Conservation (phyloP, 345 rosid species). For the Murraya paniculata region DNA sequence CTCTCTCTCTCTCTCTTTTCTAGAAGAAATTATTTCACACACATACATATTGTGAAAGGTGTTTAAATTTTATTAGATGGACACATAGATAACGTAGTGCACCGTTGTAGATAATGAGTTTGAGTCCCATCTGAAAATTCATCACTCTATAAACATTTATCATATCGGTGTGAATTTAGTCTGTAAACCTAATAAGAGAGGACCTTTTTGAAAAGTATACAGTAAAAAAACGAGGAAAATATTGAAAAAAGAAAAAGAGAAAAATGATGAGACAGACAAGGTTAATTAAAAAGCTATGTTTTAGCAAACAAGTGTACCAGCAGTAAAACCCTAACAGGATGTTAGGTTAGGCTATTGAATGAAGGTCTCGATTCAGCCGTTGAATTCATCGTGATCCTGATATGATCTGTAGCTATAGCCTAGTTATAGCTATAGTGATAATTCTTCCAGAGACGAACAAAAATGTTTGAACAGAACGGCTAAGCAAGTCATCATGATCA, state of each 20-base stretch:
- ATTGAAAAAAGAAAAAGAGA: too few species aligned
- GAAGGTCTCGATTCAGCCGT: not conserved
- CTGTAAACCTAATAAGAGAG: too few species aligned
- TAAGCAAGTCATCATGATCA: not conserved
- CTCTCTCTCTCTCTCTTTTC: too few species aligned
- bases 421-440: not conserved
- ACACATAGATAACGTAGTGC: not conserved
- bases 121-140: too few species aligned
- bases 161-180: too few species aligned
- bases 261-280: not conserved
- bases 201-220: not conserved
- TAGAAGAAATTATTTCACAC: too few species aligned
- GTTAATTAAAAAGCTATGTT: not conserved
- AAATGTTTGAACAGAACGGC: not conserved
- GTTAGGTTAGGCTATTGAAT: constrained; percentile 12
- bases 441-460: not conserved
- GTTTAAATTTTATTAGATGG: not conserved
- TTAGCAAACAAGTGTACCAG: not conserved
- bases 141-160: too few species aligned
- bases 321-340: not conserved
- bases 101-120: too few species aligned
- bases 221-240: not conserved
- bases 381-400: too few species aligned
- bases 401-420: not conserved
- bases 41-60: not conserved